Evolutionary conservation across 2,329 filamentous ascomycete species (phyloP).

Genomic region (Colletotrichum falcatum): DNA sequence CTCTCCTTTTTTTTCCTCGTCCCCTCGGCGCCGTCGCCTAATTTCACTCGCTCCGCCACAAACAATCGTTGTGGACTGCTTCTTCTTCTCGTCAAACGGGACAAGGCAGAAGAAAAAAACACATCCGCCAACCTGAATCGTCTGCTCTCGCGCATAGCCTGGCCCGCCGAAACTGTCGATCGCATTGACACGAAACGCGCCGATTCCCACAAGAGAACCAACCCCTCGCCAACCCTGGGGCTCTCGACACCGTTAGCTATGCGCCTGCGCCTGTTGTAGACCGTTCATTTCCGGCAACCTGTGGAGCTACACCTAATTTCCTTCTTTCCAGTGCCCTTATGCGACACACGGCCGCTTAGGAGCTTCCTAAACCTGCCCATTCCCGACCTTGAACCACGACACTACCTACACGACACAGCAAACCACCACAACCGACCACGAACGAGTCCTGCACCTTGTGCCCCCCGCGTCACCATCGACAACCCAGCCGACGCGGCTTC

Average conservation of each 20-base stretch:
- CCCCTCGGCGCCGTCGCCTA: background rate
- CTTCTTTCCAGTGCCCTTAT: constrained; percentile 29
- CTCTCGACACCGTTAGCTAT: constrained; percentile 25
- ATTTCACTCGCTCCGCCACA: background rate
- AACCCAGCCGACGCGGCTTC: constrained; percentile 1
- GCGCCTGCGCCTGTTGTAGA: constrained; percentile 34
- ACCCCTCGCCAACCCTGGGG: constrained; percentile 25
- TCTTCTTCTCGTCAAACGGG: background rate
- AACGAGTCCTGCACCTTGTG: constrained; percentile 5
- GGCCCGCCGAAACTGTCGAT: constrained; percentile 54
- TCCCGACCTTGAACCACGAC: constrained; percentile 23
- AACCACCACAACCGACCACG: background rate
- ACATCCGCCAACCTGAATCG: constrained; percentile 23
- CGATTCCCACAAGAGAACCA: constrained; percentile 23
- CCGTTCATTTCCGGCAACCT: constrained; percentile 35
- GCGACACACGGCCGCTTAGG: constrained; percentile 23
- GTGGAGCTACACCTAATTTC: constrained; percentile 40
- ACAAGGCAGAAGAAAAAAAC: background rate
- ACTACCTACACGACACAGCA: background rate
- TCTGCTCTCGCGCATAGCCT: constrained; percentile 40
- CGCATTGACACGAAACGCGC: constrained; percentile 52
- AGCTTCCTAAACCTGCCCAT: constrained; percentile 26
- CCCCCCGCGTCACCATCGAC: constrained; percentile 7
- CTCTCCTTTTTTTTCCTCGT: constrained; percentile 11
- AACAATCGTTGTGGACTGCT: constrained; percentile 36